These are phyloP conservation scores for Verticillium isaacii DNA, from an alignment of 2,329 filamentous ascomycete species.

Conservation along the genomic window DNA sequence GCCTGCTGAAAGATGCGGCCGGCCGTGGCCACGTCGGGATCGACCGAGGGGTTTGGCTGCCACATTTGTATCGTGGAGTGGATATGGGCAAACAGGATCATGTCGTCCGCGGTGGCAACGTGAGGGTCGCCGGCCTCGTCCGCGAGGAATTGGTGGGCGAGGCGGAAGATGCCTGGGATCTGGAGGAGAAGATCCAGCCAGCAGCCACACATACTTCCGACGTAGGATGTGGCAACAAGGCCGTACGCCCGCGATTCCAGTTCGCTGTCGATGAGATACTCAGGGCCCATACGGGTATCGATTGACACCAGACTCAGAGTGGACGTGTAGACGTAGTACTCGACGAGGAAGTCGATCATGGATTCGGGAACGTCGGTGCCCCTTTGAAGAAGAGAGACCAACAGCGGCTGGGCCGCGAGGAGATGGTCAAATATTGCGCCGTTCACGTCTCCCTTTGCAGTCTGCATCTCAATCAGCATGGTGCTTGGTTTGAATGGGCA, in stretches of 20 bases:
- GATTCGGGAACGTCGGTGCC: constrained; percentile 26
- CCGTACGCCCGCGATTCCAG: constrained; percentile 23
- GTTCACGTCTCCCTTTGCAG: constrained; percentile 35
- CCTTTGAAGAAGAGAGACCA: constrained; percentile 30
- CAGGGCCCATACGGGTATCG: constrained; percentile 20
- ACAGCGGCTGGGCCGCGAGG: constrained; percentile 34
- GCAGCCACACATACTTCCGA: constrained; percentile 31
- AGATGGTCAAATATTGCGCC: constrained; percentile 42
- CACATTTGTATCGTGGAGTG: constrained; percentile 36
- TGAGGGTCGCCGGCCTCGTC: constrained; percentile 20
- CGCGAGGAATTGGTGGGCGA: constrained; percentile 27
- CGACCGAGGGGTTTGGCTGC: constrained; percentile 27
- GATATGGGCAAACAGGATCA: constrained; percentile 36
- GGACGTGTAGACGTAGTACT: constrained; percentile 43
- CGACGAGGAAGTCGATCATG: constrained; percentile 38
- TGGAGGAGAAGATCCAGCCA: constrained; percentile 32
- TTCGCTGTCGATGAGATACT: constrained; percentile 23
- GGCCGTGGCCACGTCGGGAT: constrained; percentile 30
- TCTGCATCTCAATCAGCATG: constrained; percentile 18
- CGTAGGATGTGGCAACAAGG: constrained; percentile 24
- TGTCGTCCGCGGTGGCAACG: constrained; percentile 32
- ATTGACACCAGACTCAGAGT: constrained; percentile 42
- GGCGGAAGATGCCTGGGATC: constrained; percentile 34
- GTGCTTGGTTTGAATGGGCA: too few species aligned
- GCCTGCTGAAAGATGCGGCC: constrained; percentile 40